Conservation (phyloP, 768 basidiomycete species). For the Boletus insuetus region DNA sequence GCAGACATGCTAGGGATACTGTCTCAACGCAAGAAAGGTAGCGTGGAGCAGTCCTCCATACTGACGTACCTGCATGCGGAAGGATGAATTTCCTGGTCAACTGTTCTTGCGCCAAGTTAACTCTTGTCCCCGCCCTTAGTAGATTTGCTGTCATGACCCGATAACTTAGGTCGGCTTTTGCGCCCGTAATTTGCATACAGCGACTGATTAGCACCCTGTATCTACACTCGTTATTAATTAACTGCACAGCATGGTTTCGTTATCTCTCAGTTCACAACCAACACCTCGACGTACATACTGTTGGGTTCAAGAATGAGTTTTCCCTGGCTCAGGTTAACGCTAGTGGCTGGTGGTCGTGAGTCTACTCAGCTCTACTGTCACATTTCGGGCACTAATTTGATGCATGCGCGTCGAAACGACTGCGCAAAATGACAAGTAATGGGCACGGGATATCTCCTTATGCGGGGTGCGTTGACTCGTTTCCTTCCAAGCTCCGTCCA, state of each 20-base stretch:
- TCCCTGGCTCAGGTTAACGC: conserved; percentile 56
- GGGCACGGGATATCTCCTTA: conserved; percentile 53
- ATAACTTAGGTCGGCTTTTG: conserved; percentile 8
- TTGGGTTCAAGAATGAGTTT: conserved; percentile 39
- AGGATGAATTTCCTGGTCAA: conserved; percentile 14
- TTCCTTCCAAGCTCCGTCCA: not conserved
- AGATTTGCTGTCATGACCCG: conserved; percentile 3
- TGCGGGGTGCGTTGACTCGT: conserved; percentile 48
- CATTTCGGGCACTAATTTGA: conserved; percentile 5
- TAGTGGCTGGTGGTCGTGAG: conserved; percentile 47
- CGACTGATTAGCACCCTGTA: conserved; percentile 7
- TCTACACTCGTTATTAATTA: conserved; percentile 11
- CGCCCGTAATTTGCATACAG: conserved; percentile 8
- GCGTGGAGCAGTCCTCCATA: conserved; percentile 21
- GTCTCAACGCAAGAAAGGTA: conserved; percentile 27
- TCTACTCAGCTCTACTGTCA: conserved; percentile 14
- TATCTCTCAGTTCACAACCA: not conserved
- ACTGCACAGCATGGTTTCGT: conserved; percentile 14
- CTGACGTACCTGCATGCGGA: conserved; percentile 21
- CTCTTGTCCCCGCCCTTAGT: conserved; percentile 1
- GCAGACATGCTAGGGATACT: conserved; percentile 36
- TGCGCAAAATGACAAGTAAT: conserved; percentile 40
- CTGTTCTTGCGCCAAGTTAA: conserved; percentile 11
- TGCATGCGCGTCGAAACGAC: not conserved
- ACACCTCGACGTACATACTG: not conserved